Percentiles rank a stretch among this genome's conserved stretches.
Evolutionary conservation across 2,329 filamentous ascomycete genomes (phyloP).

Genomic region (Fusarium praegraminearum): DNA sequence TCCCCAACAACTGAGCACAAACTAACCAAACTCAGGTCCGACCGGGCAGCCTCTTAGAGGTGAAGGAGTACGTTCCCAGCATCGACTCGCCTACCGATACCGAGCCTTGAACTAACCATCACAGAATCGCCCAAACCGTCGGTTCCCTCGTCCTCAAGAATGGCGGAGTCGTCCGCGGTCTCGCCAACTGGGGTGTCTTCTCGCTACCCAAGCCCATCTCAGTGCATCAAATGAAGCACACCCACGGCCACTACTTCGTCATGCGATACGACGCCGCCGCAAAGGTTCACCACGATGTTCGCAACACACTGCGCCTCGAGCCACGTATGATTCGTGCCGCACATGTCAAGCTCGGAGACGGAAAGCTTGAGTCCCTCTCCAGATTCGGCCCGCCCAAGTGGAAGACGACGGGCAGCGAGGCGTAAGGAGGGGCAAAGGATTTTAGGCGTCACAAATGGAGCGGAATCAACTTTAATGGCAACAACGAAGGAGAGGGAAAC

Average conservation of each 20-base stretch:
- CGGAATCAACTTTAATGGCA: constrained; percentile 5
- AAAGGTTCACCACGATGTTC: constrained; percentile 78
- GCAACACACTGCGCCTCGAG: constrained; percentile 82
- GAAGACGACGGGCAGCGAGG: constrained; percentile 55
- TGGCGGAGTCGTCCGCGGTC: constrained; percentile 89
- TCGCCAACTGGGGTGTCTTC: constrained; percentile 96
- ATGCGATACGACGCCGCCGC: constrained; percentile 92
- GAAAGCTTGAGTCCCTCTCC: constrained; percentile 64
- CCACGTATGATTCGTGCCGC: constrained; percentile 90
- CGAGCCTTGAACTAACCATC: constrained; percentile 25
- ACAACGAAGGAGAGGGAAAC: not conserved
- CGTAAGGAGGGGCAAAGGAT: constrained; percentile 32
- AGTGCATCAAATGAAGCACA: constrained; percentile 85
- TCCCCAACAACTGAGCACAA: constrained; percentile 29
- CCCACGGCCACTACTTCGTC: constrained; percentile 93
- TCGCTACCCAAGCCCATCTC: constrained; percentile 82
- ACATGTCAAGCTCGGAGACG: constrained; percentile 85
- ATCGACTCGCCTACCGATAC: constrained; percentile 1
- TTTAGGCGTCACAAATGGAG: constrained; percentile 3
- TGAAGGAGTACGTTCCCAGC: constrained; percentile 82
- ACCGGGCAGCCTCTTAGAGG: constrained; percentile 87
- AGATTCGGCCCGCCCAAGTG: constrained; percentile 64
- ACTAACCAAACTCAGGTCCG: constrained; percentile 74
- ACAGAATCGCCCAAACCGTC: constrained; percentile 86
- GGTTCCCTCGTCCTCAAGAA: constrained; percentile 84